Evolutionary conservation across 169 alveolate genomes (phyloP).

Genomic region (Plasmodium chabaudi): DNA sequence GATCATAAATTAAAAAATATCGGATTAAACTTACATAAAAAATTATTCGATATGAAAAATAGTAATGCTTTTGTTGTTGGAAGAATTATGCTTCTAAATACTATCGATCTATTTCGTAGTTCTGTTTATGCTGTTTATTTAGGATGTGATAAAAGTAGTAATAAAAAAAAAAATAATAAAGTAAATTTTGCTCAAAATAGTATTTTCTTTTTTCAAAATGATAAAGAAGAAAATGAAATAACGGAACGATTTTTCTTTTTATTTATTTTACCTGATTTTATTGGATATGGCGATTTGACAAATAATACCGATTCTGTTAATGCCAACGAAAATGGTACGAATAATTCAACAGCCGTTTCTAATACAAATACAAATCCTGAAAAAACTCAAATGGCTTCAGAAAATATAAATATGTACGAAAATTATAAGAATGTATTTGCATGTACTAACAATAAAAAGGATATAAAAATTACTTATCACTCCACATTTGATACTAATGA

Average conservation of each 20-base stretch:
- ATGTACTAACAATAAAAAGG: slow-evolving; percentile 17
- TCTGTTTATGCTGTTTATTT: slow-evolving; percentile 68
- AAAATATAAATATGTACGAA: slow-evolving; percentile 53
- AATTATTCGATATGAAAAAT: slow-evolving; percentile 43
- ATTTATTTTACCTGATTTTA: slow-evolving; percentile 57
- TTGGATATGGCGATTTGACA: slow-evolving; percentile 43
- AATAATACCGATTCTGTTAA: background rate
- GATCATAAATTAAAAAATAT: slow-evolving; percentile 65
- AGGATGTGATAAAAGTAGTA: slow-evolving; percentile 68
- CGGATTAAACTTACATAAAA: slow-evolving; percentile 67
- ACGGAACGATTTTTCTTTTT: slow-evolving; percentile 52
- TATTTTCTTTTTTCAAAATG: slow-evolving; percentile 49
- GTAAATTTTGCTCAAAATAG: slow-evolving; percentile 60
- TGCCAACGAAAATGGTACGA: background rate
- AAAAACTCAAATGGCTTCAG: background rate
- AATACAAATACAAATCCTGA: background rate
- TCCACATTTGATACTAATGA: slow-evolving; percentile 40
- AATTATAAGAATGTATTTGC: slow-evolving; percentile 74
- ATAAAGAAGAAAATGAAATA: slow-evolving; percentile 14
- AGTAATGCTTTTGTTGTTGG: slow-evolving; percentile 75
- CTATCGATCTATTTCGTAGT: slow-evolving; percentile 37
- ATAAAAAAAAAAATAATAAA: slow-evolving; percentile 35
- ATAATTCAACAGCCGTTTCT: slow-evolving; percentile 50
- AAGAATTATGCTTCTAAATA: slow-evolving; percentile 66
- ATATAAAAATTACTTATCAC: slow-evolving; percentile 33